A percentile compares a stretch with the other conserved stretches of the same genome.
phyloP scores from a whole-genome alignment of 1,139 yeast genomes.

The Yamadazyma siamensis region DNA sequence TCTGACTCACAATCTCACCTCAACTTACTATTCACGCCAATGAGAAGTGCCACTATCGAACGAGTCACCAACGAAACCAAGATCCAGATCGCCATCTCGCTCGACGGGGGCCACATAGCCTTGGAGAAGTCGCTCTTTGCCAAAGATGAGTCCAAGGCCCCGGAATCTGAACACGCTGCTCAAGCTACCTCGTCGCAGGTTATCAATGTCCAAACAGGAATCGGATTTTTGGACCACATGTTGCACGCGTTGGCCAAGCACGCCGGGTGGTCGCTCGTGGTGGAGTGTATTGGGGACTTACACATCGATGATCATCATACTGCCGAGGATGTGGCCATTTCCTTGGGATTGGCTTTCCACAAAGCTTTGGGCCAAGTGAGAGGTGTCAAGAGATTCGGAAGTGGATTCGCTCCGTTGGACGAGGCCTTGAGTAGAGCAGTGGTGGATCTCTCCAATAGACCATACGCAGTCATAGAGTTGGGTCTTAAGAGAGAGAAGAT shows the following conservation, averaged over 20 bases:
- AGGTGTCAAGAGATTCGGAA: conserved; percentile 93
- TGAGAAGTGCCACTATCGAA: conserved; percentile 47
- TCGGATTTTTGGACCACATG: conserved; percentile 97
- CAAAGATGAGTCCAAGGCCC: conserved; percentile 6
- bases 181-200: conserved; percentile 65
- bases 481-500: conserved; percentile 90
- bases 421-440: conserved; percentile 95
- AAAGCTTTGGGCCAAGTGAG: conserved; percentile 83
- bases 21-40: too few species aligned
- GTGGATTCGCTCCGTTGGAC: conserved; percentile 92
- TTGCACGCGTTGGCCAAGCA: conserved; percentile 95
- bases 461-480: conserved; percentile 84
- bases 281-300: conserved; percentile 90
- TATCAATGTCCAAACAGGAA: conserved; percentile 82
- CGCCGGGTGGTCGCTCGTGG: conserved; percentile 88
- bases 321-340: conserved; percentile 92
- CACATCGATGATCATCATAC: conserved; percentile 98
- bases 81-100: conserved; percentile 77
- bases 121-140: conserved; percentile 50
- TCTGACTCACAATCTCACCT: too few species aligned
- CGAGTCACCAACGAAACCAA: conserved; percentile 91
- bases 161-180: conserved; percentile 52
- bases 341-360: conserved; percentile 86
- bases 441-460: conserved; percentile 88
- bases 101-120: conserved; percentile 78